phyloP scores from a whole-genome alignment of 257 asterid species.

The Solanum pennellii region DNA sequence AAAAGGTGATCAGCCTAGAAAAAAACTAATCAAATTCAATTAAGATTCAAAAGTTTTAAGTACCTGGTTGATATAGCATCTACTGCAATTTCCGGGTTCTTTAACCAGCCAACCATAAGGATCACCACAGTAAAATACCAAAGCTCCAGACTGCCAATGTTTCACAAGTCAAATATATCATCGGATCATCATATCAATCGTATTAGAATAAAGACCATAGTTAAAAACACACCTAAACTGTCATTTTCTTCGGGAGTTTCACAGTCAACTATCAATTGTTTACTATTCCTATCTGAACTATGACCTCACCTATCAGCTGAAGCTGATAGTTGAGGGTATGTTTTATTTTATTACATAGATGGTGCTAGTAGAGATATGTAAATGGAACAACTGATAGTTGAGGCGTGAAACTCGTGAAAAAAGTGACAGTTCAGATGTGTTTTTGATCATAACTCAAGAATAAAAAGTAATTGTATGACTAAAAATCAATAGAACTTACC shows the following conservation, averaged over 20 bases:
- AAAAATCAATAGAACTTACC: conserved; percentile 27
- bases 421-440: too few relatives aligned
- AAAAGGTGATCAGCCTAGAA: background rate
- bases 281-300: background rate
- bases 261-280: background rate
- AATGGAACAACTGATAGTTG: background rate
- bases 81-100: conserved; percentile 67
- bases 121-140: conserved; percentile 69
- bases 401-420: background rate
- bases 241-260: background rate
- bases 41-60: background rate
- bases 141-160: conserved; percentile 55
- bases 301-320: too few relatives aligned
- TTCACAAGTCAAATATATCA: background rate
- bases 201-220: background rate
- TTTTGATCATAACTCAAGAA: background rate
- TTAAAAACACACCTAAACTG: background rate
- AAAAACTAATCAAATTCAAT: background rate
- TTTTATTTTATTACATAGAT: too few relatives aligned
- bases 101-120: conserved; percentile 76
- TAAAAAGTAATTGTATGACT: background rate
- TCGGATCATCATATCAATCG: background rate
- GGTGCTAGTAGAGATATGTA: too few relatives aligned
- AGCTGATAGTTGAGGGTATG: too few relatives aligned
- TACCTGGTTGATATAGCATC: conserved; percentile 80